These are phyloP conservation scores for Dillenia turbinata DNA, from an alignment of 164 flowering plant species.

Conservation along the genomic window DNA sequence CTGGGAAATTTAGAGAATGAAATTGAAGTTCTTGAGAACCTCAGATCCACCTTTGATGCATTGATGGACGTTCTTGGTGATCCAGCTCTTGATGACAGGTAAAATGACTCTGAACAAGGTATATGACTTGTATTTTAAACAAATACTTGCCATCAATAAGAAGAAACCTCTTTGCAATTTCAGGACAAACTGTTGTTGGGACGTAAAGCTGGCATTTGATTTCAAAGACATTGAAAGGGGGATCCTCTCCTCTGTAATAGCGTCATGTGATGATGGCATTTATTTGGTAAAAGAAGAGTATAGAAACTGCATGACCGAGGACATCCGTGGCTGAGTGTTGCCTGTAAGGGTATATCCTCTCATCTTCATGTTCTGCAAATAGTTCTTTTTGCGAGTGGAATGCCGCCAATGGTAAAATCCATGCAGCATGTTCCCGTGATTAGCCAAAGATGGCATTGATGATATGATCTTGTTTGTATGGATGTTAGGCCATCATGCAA, in stretches of 20 bases:
- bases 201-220: constrained; percentile 60
- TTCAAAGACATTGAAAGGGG: constrained; percentile 55
- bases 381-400: too few species aligned
- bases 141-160: neutral
- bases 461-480: too few species aligned
- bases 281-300: constrained; percentile 31
- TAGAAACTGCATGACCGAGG: constrained; percentile 2
- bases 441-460: too few species aligned
- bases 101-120: neutral
- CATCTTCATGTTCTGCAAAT: too few species aligned
- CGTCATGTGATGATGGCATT: constrained; percentile 53
- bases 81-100: constrained; percentile 45
- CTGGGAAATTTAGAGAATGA: constrained; percentile 48
- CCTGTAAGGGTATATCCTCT: too few species aligned
- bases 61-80: constrained; percentile 59
- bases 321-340: constrained; percentile 1
- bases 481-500: too few species aligned
- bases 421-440: too few species aligned
- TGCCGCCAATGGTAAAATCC: too few species aligned
- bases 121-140: neutral
- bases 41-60: constrained; percentile 42
- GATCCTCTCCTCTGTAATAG: constrained; percentile 55
- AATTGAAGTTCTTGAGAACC: constrained; percentile 42
- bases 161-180: neutral
- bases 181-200: constrained; percentile 54